Base-by-base conservation (phyloP, 2,329 filamentous ascomycete genomes). In the Aspergillus intermedius region DNA sequence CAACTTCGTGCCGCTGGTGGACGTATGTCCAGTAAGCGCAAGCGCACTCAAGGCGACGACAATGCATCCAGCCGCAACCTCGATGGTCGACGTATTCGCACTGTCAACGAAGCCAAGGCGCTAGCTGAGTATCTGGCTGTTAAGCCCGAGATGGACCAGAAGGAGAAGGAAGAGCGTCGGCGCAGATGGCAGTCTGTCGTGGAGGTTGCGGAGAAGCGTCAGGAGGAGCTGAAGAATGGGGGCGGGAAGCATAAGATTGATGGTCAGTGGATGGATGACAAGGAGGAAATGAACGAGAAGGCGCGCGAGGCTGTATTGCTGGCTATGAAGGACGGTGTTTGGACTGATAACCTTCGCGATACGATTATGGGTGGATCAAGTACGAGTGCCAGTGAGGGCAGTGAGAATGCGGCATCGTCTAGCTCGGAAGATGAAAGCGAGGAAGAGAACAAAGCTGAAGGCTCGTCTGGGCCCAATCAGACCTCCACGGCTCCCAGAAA, bases 21-120 rank as follows among this genome's bases (percentile, higher is more conserved):
- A 37, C 91, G 94, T 73, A 98, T 98, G 93, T 95, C 90, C 2
- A 91, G 88, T n/a, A 82, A 84, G 59, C 94, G 94, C 75, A 93
- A 91, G 77, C 85, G 85, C 62, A 85, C 85, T 48, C 82, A 87
- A 59, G 84, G 82, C 46, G 89, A 95, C 34, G 84, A 89, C 53
- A 91, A 94, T 62, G 91, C 84, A 21, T 96, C 91, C 2, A 95
- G 88, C 64, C 83, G 93, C 54, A 98, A 97, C 57, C 77, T 98
- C 2, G 93, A 97, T 61, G 93, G 93, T 0, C 83, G 93, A 19
- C 81, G 93, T 49, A 69, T 98, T 48, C 84, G 94, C 45, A 97
- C 93, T 2, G 88, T 97, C 23, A 91, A 87, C 34, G 93, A 98
- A 67, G 93, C 93, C 30, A 98, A 98, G 69, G 88, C 89, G 1